phyloP scores from a whole-genome alignment of 345 rosid species.

The Cardamine occulta region DNA sequence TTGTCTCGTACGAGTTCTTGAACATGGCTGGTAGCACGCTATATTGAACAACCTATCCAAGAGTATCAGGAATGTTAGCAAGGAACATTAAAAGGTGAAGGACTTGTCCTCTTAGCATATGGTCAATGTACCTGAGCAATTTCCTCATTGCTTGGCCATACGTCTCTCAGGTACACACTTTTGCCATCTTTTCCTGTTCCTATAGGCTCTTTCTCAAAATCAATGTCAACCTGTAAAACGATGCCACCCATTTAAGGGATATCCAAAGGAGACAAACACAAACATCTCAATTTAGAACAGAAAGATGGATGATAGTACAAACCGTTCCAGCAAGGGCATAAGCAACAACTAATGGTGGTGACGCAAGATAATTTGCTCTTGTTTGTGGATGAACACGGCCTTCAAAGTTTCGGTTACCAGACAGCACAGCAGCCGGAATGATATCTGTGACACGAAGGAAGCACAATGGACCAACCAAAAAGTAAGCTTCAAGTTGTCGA shows the following conservation, averaged over 20 bases:
- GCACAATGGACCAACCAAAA: conserved; percentile 18
- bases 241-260: not conserved
- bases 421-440: conserved; percentile 82
- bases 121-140: conserved; percentile 59
- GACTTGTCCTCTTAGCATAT: not conserved
- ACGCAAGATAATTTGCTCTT: conserved; percentile 89
- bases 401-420: conserved; percentile 87
- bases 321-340: conserved; percentile 89
- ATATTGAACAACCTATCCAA: conserved; percentile 65
- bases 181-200: conserved; percentile 75
- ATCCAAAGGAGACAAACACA: conserved; percentile 12
- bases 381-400: conserved; percentile 85
- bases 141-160: conserved; percentile 84
- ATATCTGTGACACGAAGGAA: conserved; percentile 53
- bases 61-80: conserved; percentile 8
- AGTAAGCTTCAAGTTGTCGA: not conserved
- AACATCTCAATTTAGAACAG: not conserved
- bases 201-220: conserved; percentile 81
- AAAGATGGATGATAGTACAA: conserved; percentile 18
- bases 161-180: conserved; percentile 62
- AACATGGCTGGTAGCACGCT: conserved; percentile 83
- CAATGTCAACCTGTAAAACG: conserved; percentile 69
- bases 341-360: conserved; percentile 91
- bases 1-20: conserved; percentile 68
- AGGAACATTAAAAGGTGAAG: not conserved